Conservation (phyloP, 371 early-diverging fungal species). For the Aphelidium insulamus region DNA sequence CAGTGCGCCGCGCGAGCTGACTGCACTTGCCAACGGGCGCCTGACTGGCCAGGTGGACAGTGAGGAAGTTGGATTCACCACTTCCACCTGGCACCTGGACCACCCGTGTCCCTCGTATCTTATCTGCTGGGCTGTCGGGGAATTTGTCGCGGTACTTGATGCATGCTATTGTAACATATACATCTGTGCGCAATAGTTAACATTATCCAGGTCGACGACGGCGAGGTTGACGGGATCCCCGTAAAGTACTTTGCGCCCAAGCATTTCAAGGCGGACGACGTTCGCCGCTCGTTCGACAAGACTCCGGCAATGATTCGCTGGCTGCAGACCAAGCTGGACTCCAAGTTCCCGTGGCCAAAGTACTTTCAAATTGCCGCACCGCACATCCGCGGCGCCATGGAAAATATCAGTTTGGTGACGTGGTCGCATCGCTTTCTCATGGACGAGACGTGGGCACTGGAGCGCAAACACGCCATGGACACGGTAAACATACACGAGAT, state of each 20-base stretch:
- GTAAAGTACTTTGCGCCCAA: slow-evolving; percentile 21
- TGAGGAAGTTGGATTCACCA: slow-evolving; percentile 10
- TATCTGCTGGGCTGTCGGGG: background rate
- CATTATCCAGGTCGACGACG: slow-evolving; percentile 17
- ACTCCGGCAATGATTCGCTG: slow-evolving; percentile 26
- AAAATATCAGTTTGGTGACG: slow-evolving; percentile 25
- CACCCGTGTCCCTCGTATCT: slow-evolving; percentile 7
- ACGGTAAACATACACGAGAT: slow-evolving; percentile 30
- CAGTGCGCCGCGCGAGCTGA: slow-evolving; percentile 15
- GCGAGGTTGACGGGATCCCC: slow-evolving; percentile 17
- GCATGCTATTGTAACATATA: slow-evolving; percentile 13
- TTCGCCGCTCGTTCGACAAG: slow-evolving; percentile 14
- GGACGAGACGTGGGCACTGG: slow-evolving; percentile 12
- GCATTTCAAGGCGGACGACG: slow-evolving; percentile 9
- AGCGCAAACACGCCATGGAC: slow-evolving; percentile 8
- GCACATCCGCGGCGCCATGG: slow-evolving; percentile 25
- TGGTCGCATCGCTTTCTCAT: slow-evolving; percentile 10
- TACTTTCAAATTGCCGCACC: slow-evolving; percentile 23
- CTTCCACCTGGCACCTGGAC: slow-evolving; percentile 19
- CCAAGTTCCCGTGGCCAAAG: slow-evolving; percentile 26
- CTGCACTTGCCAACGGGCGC: slow-evolving; percentile 23
- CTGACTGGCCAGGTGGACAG: slow-evolving; percentile 3
- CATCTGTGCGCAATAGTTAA: slow-evolving; percentile 29
- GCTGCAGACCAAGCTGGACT: slow-evolving; percentile 20
- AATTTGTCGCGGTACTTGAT: background rate